Base-by-base conservation (phyloP, 1,284 basidiomycete species). In the Ustilago bromivora region DNA sequence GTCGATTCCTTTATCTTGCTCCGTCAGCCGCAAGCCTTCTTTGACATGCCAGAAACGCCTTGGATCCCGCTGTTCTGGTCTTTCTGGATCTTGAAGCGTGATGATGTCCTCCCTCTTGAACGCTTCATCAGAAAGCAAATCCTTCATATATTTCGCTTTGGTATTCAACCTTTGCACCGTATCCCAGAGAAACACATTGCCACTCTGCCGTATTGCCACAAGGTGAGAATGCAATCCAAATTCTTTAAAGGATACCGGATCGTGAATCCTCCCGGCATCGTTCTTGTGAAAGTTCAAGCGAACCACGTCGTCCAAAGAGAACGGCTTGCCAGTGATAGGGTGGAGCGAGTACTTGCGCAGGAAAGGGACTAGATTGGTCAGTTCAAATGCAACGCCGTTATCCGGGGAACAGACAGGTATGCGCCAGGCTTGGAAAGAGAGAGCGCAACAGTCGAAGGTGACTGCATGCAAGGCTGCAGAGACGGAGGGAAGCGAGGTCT, bases 31-130 rank as follows among this genome's bases (percentile, higher is more conserved):
- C 36, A 87, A 67, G 0, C 82, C 80, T 13, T 86, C 61, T 47
- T 84, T 85, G 46, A 88, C 77, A 60, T 87, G 73, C 61, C 81
- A 74, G 55, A 81, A 65, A n/a, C 47, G 35, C 12, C 55, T 60
- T 2, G 74, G 64, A 28, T 68, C 40, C 1, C 68, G 52, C 3
- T 75, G 40, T 9, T 71, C 62, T 1, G 85, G 75, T 51, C 86
- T 85, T 31, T 86, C 77, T 5, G 88, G 88, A 69, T 88, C 88
- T 65, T 88, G 85, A 1, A 98, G 88, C 3, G 94, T 97, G 71
- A 99, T 93, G 58, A 98, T 91, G 82, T 99, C 96, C 71, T 91
- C 90, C 85, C 94, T 93, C 0, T 74, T 93, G 87, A 97, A 96
- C 9, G 91, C 89, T 64, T 92, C 89, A 82, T 98, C 97, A 1